Percentiles rank a stretch among this genome's conserved stretches.
Evolutionary conservation across 2,329 filamentous ascomycete genomes (phyloP).

Genomic region (Penicillium aurantiogriseum): DNA sequence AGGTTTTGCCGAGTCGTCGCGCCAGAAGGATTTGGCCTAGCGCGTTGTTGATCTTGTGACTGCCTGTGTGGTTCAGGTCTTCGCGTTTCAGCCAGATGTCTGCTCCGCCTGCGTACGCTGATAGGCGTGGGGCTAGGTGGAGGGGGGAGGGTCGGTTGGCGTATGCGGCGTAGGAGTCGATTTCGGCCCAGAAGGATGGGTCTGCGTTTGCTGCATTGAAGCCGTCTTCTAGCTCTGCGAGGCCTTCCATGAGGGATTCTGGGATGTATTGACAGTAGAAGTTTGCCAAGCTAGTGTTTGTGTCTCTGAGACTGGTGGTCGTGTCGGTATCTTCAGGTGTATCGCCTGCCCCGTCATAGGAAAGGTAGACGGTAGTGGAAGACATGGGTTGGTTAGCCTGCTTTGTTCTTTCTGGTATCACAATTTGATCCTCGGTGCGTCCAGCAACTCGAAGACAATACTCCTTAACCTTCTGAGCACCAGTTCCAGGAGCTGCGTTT

Average conservation of each 20-base stretch:
- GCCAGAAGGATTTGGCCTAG: conserved; percentile 91
- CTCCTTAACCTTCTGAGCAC: conserved; percentile 69
- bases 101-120: conserved; percentile 80
- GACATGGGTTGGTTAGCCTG: conserved; percentile 31
- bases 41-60: conserved; percentile 98
- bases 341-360: neutral
- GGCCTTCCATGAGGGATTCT: conserved; percentile 92
- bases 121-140: conserved; percentile 80
- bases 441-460: conserved; percentile 73
- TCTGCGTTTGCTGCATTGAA: conserved; percentile 84
- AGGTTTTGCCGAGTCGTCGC: conserved; percentile 80
- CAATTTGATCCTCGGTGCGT: conserved; percentile 46
- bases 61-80: conserved; percentile 93
- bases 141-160: conserved; percentile 89
- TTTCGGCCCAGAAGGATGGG: conserved; percentile 91
- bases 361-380: conserved; percentile 47
- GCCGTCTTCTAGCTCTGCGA: conserved; percentile 80
- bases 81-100: conserved; percentile 97
- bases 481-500: conserved; percentile 61
- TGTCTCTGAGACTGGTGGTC: no score
- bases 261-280: conserved; percentile 96
- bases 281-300: conserved; percentile 69
- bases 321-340: neutral
- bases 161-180: conserved; percentile 85
- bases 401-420: conserved; percentile 43